Conservation (phyloP, 441 rosid species). For the Euphorbia schlechtendalii region DNA sequence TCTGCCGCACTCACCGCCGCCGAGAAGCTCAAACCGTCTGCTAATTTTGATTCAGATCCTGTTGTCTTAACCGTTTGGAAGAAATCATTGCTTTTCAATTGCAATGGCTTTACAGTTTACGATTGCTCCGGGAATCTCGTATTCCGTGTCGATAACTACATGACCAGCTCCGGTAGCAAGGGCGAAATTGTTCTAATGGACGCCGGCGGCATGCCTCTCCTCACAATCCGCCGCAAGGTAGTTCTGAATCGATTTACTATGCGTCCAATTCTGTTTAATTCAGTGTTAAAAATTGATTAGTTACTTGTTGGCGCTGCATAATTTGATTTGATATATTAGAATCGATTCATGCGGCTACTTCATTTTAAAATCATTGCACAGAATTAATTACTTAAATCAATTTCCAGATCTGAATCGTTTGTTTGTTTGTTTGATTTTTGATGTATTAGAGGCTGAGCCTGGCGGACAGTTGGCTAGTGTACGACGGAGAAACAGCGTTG, state of each 20-base stretch:
- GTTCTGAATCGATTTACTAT: neutral
- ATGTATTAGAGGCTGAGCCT: slow-evolving; percentile 53
- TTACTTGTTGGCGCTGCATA: too few species aligned
- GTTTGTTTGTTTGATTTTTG: neutral
- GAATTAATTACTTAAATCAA: neutral
- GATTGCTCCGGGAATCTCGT: slow-evolving; percentile 66
- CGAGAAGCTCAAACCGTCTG: neutral
- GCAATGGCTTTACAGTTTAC: slow-evolving; percentile 83
- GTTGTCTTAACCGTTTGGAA: slow-evolving; percentile 79
- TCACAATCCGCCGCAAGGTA: slow-evolving; percentile 94
- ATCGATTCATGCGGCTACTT: neutral
- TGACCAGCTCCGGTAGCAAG: slow-evolving; percentile 30
- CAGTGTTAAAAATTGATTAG: too few species aligned
- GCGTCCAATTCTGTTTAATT: too few species aligned
- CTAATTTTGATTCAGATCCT: slow-evolving; percentile 12
- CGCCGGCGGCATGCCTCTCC: slow-evolving; percentile 72
- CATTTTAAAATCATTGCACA: neutral
- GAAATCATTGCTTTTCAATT: slow-evolving; percentile 83
- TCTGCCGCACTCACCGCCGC: slow-evolving; percentile 10
- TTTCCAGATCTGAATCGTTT: too few species aligned
- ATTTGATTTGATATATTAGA: too few species aligned
- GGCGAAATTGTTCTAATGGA: slow-evolving; percentile 87
- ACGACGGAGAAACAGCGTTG: slow-evolving; percentile 57
- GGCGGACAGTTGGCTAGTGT: slow-evolving; percentile 73
- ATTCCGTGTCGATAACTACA: slow-evolving; percentile 80